These are phyloP conservation scores for Penicillium sp. DNA, from an alignment of 2,329 filamentous ascomycete genomes.

Conservation along the genomic window DNA sequence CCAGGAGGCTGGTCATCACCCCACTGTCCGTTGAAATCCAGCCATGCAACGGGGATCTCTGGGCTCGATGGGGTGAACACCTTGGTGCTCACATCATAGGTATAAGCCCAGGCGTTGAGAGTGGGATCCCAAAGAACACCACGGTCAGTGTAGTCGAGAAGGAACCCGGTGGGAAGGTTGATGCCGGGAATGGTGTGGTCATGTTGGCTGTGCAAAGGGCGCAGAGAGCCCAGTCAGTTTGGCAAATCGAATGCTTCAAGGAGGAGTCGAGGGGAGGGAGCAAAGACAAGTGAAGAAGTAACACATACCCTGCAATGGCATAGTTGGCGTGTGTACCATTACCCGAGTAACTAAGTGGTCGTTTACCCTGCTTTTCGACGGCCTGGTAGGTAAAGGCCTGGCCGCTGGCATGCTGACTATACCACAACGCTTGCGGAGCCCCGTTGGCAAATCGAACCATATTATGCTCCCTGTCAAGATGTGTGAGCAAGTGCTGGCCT, in stretches of 20 bases:
- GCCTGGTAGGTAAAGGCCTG: constrained; percentile 57
- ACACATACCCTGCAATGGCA: constrained; percentile 45
- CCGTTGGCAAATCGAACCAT: constrained; percentile 60
- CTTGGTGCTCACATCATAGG: constrained; percentile 40
- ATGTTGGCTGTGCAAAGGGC: constrained; percentile 41
- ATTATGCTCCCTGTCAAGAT: constrained; percentile 52
- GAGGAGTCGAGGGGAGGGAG: background rate
- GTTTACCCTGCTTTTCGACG: constrained; percentile 48
- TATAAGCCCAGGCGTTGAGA: constrained; percentile 51
- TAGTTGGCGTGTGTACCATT: constrained; percentile 62
- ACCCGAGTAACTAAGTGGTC: constrained; percentile 54
- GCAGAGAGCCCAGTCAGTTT: no score
- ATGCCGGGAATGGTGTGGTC: constrained; percentile 59
- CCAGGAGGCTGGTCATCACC: constrained; percentile 55
- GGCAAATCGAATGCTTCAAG: no score
- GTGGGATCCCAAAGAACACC: constrained; percentile 58
- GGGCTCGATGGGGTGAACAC: constrained; percentile 44
- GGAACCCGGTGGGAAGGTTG: constrained; percentile 49
- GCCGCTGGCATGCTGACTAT: constrained; percentile 56
- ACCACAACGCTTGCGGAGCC: constrained; percentile 54
- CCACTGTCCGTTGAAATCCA: constrained; percentile 56
- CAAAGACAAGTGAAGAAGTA: background rate
- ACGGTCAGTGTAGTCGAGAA: constrained; percentile 51
- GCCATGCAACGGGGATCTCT: constrained; percentile 47
- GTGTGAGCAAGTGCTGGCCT: background rate